Base-by-base conservation (phyloP, 352 stramenopile genomes). In the Phytophthora idaei region DNA sequence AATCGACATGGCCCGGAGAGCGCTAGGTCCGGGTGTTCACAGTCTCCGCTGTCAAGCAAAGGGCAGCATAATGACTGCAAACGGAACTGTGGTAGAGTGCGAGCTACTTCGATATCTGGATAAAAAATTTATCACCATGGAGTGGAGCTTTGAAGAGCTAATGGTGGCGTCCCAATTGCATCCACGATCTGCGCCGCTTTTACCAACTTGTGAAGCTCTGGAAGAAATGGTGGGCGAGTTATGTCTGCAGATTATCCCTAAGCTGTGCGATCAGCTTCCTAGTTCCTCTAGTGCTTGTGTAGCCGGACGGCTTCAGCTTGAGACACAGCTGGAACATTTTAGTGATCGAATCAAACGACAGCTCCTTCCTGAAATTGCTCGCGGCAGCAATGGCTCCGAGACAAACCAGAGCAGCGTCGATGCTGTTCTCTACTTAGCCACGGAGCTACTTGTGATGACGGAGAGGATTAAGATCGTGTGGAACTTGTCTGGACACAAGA, bases 221-320 rank as follows among this genome's bases (percentile, higher is more conserved):
- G 83, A 91, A 46, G 49, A 64, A 0, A 61, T 89, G 27, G 17
- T 90, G n/a, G 80, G 73, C 3, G 77, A 78, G 7, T 91, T 89
- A 51, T 87, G 78, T 48, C 42, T 91, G 39, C 77, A 91, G 29
- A 75, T 80, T 7, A 47, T 91, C 48, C 57, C 69, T 9, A 70
- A 71, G 25, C 63, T 90, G 4, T 90, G 78, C 50, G 77, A 83
- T 39, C 79, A 87, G 46, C 75, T 91, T 41, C 77, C 78, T 50
- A 52, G 61, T 65, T 11, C 75, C 36, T 21, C 73, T 42, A 61
- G 67, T 54, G 60, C 66, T 52, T 59, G 64, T 62, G 17, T 72
- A 57, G 28, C 52, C 15, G 56, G 67, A 39, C 29, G 76, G 55
- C 10, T 71, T 57, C 51, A 82, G 27, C 63, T 90, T 1, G 60